Percentiles rank a stretch among this genome's conserved stretches.
phyloP scores from a whole-genome alignment of 129 eudicot species.

The Chrysanthemum makinoi region DNA sequence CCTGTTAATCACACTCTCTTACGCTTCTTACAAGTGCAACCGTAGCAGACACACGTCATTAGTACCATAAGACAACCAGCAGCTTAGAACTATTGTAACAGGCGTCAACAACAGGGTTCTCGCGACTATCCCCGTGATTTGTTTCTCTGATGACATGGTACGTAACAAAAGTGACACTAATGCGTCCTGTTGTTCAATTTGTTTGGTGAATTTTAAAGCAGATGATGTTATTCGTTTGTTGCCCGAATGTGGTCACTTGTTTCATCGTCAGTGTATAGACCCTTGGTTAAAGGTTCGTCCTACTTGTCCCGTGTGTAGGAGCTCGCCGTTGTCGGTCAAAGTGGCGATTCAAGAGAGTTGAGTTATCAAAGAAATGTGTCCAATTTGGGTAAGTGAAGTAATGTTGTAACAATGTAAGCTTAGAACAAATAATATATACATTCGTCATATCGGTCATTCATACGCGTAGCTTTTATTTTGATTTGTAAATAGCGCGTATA shows the following conservation, averaged over 20 bases:
- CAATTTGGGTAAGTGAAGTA: not conserved
- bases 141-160: conserved; percentile 19
- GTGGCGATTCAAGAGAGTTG: conserved; percentile 18
- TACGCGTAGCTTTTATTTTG: no score
- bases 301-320: conserved; percentile 6
- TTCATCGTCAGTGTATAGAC: not conserved
- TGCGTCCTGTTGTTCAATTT: conserved; percentile 4
- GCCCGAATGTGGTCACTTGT: not conserved
- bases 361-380: not conserved
- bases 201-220: not conserved
- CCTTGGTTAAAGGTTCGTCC: not conserved
- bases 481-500: no score
- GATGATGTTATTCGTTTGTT: not conserved
- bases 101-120: conserved; percentile 15
- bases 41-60: conserved; percentile 1
- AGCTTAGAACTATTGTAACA: not conserved
- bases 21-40: conserved; percentile 36
- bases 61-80: not conserved
- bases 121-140: conserved; percentile 17
- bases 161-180: not conserved
- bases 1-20: conserved; percentile 28
- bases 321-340: not conserved
- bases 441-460: no score
- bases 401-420: not conserved
- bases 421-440: not conserved